Evolutionary conservation across 139 green algal species (phyloP), one percentile per base, ranked within the genome.

Genomic region (Chlamydomonas incerta): DNA sequence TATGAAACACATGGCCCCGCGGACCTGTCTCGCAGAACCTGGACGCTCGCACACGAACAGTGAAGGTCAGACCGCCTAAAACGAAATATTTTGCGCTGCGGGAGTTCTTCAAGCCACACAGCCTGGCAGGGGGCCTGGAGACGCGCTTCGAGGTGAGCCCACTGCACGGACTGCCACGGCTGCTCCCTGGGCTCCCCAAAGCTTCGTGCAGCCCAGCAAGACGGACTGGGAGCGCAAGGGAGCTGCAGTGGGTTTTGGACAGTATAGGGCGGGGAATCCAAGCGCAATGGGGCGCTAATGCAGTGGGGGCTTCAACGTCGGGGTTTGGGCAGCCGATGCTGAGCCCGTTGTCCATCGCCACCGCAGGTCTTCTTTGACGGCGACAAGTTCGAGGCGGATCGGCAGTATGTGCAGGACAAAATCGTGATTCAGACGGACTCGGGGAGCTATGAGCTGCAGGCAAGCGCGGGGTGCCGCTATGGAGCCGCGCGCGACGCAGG

Each of bases 61-160:
- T 92, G 26, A 85, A 88, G 41, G 57, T 92, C 33, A 37, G 88
- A 26, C 85, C 81, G 1, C 88, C 88, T 0, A 92, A 92, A 58
- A 85, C 71, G 14, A 90, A 90, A 71, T 87, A 87, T n/a, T 92
- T 90, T 55, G 63, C 74, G 6, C 65, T 90, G 18, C n/a, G 47
- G n/a, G 85, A 85, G 24, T 90, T 88, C 31, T 84, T 87, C n/a
- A 82, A 85, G 34, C 84, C 85, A 1, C 62, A 66, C 0, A 82
- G 73, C 65, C 81, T 92, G 8, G 71, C 88, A 0, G 66, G 74
- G 35, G 88, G 88, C 9, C 70, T 92, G 73, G 88, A 92, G 69
- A 85, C 76, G 14, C 72, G 50, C 21, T 87, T 92, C 47, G 69
- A 92, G 81, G 88, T 90, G 35, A 82, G 86, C 20, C n/a, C n/a